Evolutionary conservation across 179 eudicot species (phyloP), one percentile per base, ranked within the genome.

Genomic region (Pouteria campechiana): DNA sequence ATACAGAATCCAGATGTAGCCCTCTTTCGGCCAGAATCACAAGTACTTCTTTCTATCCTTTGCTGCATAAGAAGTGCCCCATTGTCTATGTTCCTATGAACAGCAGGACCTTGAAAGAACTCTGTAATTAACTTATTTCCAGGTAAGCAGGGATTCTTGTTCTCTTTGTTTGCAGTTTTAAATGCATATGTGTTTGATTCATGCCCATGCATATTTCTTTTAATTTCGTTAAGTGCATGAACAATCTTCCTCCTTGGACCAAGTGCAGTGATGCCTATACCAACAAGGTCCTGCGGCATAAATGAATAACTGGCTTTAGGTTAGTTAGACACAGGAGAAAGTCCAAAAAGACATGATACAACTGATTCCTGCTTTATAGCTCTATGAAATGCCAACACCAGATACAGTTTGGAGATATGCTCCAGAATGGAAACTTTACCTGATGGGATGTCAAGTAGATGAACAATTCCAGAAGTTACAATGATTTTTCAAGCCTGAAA

Each of bases 231-330:
- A 18, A 88, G 67, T 54, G 85, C 71, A 51, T 80, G 70, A 55
- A 88, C 46, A 47, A 89, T 89, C 71, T 76, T 84, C 55, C 69
- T 89, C 68, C 97, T 72, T 3, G 97, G 94, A 52, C 97, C 97
- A 60, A 89, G 84, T 31, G 97, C 88, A 40, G 80, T 65, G 32
- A 89, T 58, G 41, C 95, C 97, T 48, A 89, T 81, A 63, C 63
- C 59, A 25, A 62, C 46, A 40, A 89, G 68, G 70, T 88, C 97
- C 97, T 88, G 79, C 64, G 55, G 31, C 37, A 10, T 55, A 46
- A 22, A 37, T 10, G 20, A 8, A 55, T n/a, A n/a, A n/a, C n/a
- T n/a, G n/a, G n/a, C n/a, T n/a, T n/a, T n/a, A n/a, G n/a, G n/a
- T n/a, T n/a, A n/a, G n/a, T n/a, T n/a, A n/a, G n/a, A n/a, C n/a